phyloP scores from a whole-genome alignment of 78 protist genomes.

The Tieghemostelium lacteum region DNA sequence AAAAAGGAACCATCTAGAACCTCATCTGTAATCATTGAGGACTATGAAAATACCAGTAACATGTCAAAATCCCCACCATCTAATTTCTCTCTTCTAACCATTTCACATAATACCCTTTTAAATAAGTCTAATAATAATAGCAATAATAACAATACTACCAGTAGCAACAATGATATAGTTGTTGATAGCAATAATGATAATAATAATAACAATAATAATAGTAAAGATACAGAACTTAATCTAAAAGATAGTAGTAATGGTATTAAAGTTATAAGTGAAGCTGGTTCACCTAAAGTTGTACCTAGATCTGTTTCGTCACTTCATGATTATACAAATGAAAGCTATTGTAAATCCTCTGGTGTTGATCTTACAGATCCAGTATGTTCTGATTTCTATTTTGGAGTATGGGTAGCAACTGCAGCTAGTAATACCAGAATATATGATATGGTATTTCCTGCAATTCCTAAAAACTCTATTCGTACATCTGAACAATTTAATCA shows the following conservation, averaged over 20 bases:
- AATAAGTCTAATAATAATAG: neutral
- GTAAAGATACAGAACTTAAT: too few relatives aligned
- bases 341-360: slow-evolving; percentile 25
- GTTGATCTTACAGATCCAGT: slow-evolving; percentile 68
- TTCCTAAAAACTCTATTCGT: slow-evolving; percentile 68
- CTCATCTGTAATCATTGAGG: slow-evolving; percentile 17
- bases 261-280: slow-evolving; percentile 18
- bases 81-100: neutral
- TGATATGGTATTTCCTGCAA: slow-evolving; percentile 76
- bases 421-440: slow-evolving; percentile 75
- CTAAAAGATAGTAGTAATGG: neutral
- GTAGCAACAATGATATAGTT: neutral
- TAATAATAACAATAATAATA: slow-evolving; percentile 8
- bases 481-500: slow-evolving; percentile 52
- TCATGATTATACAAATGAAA: slow-evolving; percentile 28
- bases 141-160: neutral
- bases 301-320: slow-evolving; percentile 53
- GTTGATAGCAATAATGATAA: neutral
- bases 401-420: slow-evolving; percentile 78
- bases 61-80: neutral
- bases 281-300: slow-evolving; percentile 28
- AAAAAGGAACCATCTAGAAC: neutral
- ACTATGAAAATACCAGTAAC: neutral
- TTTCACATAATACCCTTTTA: too few relatives aligned
- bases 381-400: slow-evolving; percentile 50